Evolutionary conservation across 179 eudicot species (phyloP), one percentile per base, ranked within the genome.

Genomic region (Sideroxylon spinosum): DNA sequence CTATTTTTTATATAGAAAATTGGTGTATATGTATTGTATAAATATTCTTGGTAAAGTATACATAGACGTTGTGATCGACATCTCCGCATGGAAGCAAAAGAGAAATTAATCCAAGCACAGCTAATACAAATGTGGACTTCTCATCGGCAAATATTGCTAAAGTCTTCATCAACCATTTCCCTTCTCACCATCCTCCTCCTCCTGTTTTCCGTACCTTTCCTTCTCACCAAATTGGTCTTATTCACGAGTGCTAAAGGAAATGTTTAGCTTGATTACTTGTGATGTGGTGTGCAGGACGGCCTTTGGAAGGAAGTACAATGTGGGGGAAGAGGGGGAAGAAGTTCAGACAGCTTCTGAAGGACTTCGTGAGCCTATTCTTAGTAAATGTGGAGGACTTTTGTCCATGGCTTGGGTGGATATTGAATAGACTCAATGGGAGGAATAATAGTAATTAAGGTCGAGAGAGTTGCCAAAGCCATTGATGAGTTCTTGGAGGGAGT

Each of bases 361-460:
- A 83, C 78, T 50, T 79, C 20, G 3, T 23, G 53, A 59, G 71
- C 37, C 74, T 87, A 68, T 0, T 87, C 49, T 53, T 77, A 11
- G 48, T 79, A 23, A 50, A 81, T 59, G 44, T 87, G 3, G 84
- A 87, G 9, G 85, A 87, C 66, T 87, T 71, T 10, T 63, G 85
- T 50, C 89, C 90, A 0, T 77, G 87, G 82, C 71, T 85, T 16
- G 48, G 61, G 0, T 89, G 88, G 91, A 78, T 87, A 56, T n/a
- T n/a, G n/a, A 75, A 81, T 50, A 68, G 72, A n/a, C 48, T 87
- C 22, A 87, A 61, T 37, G 89, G 91, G 2, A 59, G 76, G 6
- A 74, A 85, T 59, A 59, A n/a, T n/a, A n/a, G n/a, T n/a, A n/a
- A n/a, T 68, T 7, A 73, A 73, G 67, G 63, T 84, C 22, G 63